Base-by-base conservation (phyloP, 306 rosid species). In the Fagus sylvatica region DNA sequence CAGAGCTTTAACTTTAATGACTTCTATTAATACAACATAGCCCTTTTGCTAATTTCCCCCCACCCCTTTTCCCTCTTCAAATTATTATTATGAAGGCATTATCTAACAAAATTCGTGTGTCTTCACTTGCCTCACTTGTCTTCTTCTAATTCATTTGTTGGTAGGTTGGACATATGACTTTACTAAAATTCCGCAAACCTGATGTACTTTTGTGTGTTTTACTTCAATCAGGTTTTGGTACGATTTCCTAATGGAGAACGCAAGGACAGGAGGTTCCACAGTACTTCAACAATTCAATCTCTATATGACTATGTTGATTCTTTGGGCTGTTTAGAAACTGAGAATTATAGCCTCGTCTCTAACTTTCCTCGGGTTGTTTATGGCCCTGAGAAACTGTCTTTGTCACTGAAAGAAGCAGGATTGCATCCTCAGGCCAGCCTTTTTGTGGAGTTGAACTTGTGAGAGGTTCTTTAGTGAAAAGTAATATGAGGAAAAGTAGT, bases 221-320 rank as follows among this genome's bases (percentile, higher is more conserved):
- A 55, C 76, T 10, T 75, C 53, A 61, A 54, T 49, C 85, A 96
- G 99, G 99, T 96, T 55, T 84, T 96, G 93, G 94, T 96, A 71
- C 86, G 99, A 85, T 96, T 96, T 84, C 99, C 99, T 6, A 81
- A 85, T 6, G 99, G 99, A 62, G 97, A 85, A 69, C 97, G 99
- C 81, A 90, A 89, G 90, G 98, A 85, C 74, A 91, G 99, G 88
- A 90, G 98, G 88, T 96, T 96, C 75, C 79, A 90, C 77, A 82
- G 88, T 82, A 90, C 88, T 6, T 80, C 80, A 37, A 84, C 85
- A 61, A 91, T 96, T 74, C 97, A 96, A 73, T 64, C 91, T 34
- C 74, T 93, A 32, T 96, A 96, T 73, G 98, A 96, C 78, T 96
- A 90, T 13, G 98, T 96, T 10, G 99, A 93, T 76, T 93, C 99